phyloP scores from a whole-genome alignment of 495 filamentous ascomycete species.

The Daldinia childiae region DNA sequence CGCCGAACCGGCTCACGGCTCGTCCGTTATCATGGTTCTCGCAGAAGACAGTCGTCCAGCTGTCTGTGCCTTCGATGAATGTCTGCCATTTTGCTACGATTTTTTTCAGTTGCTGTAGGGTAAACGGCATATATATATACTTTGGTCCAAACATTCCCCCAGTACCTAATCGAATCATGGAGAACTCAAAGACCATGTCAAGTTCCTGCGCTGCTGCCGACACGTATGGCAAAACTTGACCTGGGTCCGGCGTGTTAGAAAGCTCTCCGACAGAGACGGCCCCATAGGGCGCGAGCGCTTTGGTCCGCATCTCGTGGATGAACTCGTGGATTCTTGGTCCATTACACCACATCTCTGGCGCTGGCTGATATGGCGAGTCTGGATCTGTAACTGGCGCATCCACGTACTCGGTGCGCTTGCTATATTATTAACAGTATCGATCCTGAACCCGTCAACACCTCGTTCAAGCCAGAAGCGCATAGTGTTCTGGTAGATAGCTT shows the following conservation, averaged over 20 bases:
- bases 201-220: conserved; percentile 67
- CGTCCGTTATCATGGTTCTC: conserved; percentile 80
- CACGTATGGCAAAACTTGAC: conserved; percentile 69
- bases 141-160: conserved; percentile 44
- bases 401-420: conserved; percentile 67
- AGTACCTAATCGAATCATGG: conserved; percentile 68
- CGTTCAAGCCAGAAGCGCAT: conserved; percentile 79
- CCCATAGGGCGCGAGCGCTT: conserved; percentile 74
- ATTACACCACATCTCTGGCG: conserved; percentile 65
- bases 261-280: conserved; percentile 78
- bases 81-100: conserved; percentile 72
- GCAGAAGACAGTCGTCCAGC: conserved; percentile 76
- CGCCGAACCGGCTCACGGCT: conserved; percentile 67
- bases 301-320: conserved; percentile 64
- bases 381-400: conserved; percentile 67
- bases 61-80: conserved; percentile 73
- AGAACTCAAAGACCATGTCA: conserved; percentile 82
- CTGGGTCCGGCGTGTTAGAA: conserved; percentile 66
- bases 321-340: conserved; percentile 75
- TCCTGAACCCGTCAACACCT: conserved; percentile 73
- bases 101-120: conserved; percentile 65
- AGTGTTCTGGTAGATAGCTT: conserved; percentile 70
- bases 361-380: conserved; percentile 53
- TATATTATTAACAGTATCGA: conserved; percentile 72
- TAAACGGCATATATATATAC: conserved; percentile 55